Evolutionary conservation across 495 filamentous ascomycete genomes (phyloP).

Genomic region (Penicilliopsis zonata): DNA sequence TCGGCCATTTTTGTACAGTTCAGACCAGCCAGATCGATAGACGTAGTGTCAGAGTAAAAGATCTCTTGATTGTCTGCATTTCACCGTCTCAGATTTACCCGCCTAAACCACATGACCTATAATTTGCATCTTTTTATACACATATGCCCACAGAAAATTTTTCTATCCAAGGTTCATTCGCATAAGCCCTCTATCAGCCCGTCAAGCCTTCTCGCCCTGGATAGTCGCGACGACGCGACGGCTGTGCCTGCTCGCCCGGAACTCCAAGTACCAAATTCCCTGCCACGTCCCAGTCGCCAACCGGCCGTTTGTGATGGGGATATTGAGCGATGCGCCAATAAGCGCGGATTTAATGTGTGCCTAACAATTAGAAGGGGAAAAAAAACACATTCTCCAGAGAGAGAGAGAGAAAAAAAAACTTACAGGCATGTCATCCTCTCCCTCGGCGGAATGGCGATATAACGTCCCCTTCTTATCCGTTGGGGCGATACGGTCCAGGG

Average conservation of each 20-base stretch:
- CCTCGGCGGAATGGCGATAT: constrained; percentile 86
- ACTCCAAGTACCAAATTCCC: constrained; percentile 94
- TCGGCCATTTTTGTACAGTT: too few species aligned
- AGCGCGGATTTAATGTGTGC: constrained; percentile 89
- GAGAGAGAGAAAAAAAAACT: constrained; percentile 5
- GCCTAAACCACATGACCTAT: constrained; percentile 1
- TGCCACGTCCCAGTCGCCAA: constrained; percentile 61
- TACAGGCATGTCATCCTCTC: constrained; percentile 82
- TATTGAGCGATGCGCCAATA: constrained; percentile 75
- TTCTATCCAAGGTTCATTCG: constrained; percentile 5
- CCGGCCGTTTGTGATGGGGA: constrained; percentile 80
- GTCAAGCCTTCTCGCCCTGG: constrained; percentile 72
- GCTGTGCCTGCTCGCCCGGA: constrained; percentile 61
- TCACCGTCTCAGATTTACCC: too few species aligned
- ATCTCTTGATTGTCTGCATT: too few species aligned
- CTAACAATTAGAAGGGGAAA: constrained; percentile 14
- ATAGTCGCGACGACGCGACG: constrained; percentile 86
- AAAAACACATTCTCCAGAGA: constrained; percentile 3
- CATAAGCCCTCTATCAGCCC: constrained; percentile 9
- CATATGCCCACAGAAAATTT: not conserved
- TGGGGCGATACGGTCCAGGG: constrained; percentile 77
- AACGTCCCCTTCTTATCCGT: constrained; percentile 59
- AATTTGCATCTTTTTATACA: not conserved
- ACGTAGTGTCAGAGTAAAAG: too few species aligned
- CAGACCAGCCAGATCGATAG: too few species aligned